Evolutionary conservation across 2,329 filamentous ascomycete species (phyloP).

Genomic region (Pseudocercospora ulei): DNA sequence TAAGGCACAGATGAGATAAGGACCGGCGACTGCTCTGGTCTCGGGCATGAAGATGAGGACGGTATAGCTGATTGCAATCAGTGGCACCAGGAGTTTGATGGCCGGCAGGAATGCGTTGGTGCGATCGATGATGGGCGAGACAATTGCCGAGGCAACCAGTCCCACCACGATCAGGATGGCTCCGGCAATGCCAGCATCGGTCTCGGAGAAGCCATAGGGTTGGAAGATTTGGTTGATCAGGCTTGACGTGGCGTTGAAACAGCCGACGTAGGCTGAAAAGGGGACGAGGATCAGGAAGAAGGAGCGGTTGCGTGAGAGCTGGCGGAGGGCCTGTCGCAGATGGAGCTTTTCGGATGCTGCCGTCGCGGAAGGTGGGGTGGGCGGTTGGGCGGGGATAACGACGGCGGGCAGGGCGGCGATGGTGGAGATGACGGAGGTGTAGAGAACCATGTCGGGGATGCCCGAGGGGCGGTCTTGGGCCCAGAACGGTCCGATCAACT

Average conservation of each 20-base stretch:
- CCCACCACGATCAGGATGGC: constrained; percentile 83
- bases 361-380: constrained; percentile 65
- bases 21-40: constrained; percentile 52
- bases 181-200: constrained; percentile 79
- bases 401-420: constrained; percentile 63
- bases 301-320: constrained; percentile 49
- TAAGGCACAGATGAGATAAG: constrained; percentile 64
- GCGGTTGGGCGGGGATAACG: constrained; percentile 67
- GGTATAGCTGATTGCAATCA: constrained; percentile 60
- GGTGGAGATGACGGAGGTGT: constrained; percentile 41
- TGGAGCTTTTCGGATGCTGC: constrained; percentile 48
- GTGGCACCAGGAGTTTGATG: constrained; percentile 63
- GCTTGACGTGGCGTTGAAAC: constrained; percentile 86
- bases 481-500: constrained; percentile 75
- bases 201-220: constrained; percentile 75
- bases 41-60: constrained; percentile 70
- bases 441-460: constrained; percentile 69
- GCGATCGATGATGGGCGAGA: constrained; percentile 72
- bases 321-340: constrained; percentile 45
- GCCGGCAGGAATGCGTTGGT: constrained; percentile 68
- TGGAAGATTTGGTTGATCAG: constrained; percentile 82
- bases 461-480: constrained; percentile 52
- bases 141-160: constrained; percentile 63
- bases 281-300: constrained; percentile 73
- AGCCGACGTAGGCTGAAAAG: constrained; percentile 76